A percentile compares a stretch with the other conserved stretches of the same genome.
Conservation (phyloP, 2,329 filamentous ascomycete species). For the Fusarium sp. region DNA sequence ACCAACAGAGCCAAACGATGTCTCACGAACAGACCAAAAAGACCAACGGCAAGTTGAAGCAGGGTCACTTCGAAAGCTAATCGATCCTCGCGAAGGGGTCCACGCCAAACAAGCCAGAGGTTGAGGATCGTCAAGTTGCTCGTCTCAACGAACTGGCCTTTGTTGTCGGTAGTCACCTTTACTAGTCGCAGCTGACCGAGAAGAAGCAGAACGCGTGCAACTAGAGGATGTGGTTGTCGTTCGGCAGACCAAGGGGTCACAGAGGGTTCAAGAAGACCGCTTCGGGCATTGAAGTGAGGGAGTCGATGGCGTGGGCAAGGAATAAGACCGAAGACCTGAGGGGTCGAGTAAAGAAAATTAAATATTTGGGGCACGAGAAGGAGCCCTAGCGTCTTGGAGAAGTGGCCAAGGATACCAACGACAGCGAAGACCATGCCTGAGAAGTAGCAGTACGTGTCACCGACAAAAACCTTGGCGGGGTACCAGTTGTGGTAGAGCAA, state of each 20-base stretch:
- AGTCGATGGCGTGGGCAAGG: constrained; percentile 94
- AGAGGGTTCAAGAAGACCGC: constrained; percentile 87
- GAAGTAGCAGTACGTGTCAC: constrained; percentile 99
- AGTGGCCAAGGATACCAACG: constrained; percentile 95
- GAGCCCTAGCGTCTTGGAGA: constrained; percentile 94
- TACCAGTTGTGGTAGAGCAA: constrained; percentile 95
- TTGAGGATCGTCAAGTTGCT: constrained; percentile 95
- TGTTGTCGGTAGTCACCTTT: constrained; percentile 73
- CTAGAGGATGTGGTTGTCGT: constrained; percentile 73
- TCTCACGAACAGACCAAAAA: constrained; percentile 86
- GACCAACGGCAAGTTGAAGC: constrained; percentile 81
- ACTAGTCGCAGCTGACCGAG: constrained; percentile 77
- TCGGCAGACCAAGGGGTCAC: constrained; percentile 78
- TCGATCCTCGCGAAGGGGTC: constrained; percentile 87
- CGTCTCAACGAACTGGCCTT: constrained; percentile 80
- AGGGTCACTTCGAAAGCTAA: constrained; percentile 82
- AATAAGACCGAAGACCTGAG: constrained; percentile 89
- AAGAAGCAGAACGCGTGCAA: constrained; percentile 74
- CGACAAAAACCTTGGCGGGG: constrained; percentile 93
- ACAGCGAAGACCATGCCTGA: constrained; percentile 99
- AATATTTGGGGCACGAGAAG: constrained; percentile 93
- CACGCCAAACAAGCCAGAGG: constrained; percentile 95
- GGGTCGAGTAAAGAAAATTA: constrained; percentile 94
- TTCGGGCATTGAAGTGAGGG: constrained; percentile 86
- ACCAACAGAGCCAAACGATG: constrained; percentile 88